Evolutionary conservation across 352 stramenopile species (phyloP), one percentile per base, ranked within the genome.

Genomic region (Discostella stelligera): DNA sequence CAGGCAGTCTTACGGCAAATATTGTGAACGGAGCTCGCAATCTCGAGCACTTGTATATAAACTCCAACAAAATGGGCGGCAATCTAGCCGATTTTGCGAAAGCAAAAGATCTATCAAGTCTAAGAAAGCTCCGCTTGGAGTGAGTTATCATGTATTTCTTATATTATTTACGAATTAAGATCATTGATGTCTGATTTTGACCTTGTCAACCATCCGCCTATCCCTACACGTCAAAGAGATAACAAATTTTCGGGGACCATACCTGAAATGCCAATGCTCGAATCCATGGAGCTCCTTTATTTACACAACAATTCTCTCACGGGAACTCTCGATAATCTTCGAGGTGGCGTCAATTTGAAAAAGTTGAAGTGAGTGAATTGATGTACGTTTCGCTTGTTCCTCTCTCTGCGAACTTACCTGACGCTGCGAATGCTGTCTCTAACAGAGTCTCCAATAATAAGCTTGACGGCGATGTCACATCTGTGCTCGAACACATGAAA

Each of bases 71-170:
- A 14, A 37, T 79, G 1, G 68, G 46, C 48, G 71, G 71, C 59
- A 68, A 44, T 41, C 46, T 79, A 44, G 66, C 58, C n/a, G 27
- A 53, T 50, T 74, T 74, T 66, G 52, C 21, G 16, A 25, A 21
- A 49, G 18, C 41, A 23, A 44, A 39, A 53, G 37, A 18, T 41
- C 9, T 63, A n/a, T 46, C 8, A n/a, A 55, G 50, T 68, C 21
- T 77, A 14, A 70, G 49, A 21, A 77, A 77, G 37, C 25, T 77
- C 14, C 49, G 69, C 16, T 48, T 77, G 16, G 69, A 77, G 60
- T 65, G 37, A 46, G 50, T 58, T 58, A 32, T 58, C 1, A 44
- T 10, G 9, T 44, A 10, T 44, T 44, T 14, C 4, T 14, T 2
- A 14, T 44, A 10, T 44, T 14, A 14, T 44, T 44, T 14, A 44